A percentile compares a stretch with the other conserved stretches of the same genome.
These are phyloP conservation scores for Kokia cookei DNA, from an alignment of 441 rosid species.

Conservation along the genomic window DNA sequence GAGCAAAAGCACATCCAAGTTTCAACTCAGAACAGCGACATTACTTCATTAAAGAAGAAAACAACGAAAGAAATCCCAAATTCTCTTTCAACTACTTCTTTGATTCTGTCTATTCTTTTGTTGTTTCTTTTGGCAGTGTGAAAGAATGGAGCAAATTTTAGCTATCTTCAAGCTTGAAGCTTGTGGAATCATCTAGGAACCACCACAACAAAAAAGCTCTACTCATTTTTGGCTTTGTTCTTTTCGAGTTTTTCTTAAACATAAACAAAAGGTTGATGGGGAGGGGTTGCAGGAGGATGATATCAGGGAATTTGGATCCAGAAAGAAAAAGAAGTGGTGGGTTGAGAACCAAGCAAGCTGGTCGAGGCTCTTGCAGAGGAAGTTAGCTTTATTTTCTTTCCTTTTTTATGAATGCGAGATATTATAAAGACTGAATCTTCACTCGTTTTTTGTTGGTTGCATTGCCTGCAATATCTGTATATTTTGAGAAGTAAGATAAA, in stretches of 20 bases:
- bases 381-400: slow-evolving; percentile 43
- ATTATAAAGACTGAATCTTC: neutral
- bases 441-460: slow-evolving; percentile 9
- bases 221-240: neutral
- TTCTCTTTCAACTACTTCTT: neutral
- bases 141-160: slow-evolving; percentile 56
- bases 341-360: slow-evolving; percentile 94
- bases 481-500: neutral
- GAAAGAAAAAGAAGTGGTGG: slow-evolving; percentile 91
- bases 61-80: neutral
- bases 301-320: slow-evolving; percentile 78
- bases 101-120: neutral
- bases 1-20: neutral
- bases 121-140: neutral
- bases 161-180: slow-evolving; percentile 68
- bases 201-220: neutral
- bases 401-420: neutral
- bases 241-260: neutral
- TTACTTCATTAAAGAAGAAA: neutral
- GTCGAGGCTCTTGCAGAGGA: slow-evolving; percentile 97
- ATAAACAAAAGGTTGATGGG: neutral
- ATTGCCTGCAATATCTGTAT: slow-evolving; percentile 9
- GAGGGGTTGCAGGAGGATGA: slow-evolving; percentile 61
- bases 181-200: slow-evolving; percentile 63
- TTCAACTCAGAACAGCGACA: neutral